These are phyloP conservation scores for Backusella westeae DNA, from an alignment of 192 early-diverging fungal species.

Conservation along the genomic window DNA sequence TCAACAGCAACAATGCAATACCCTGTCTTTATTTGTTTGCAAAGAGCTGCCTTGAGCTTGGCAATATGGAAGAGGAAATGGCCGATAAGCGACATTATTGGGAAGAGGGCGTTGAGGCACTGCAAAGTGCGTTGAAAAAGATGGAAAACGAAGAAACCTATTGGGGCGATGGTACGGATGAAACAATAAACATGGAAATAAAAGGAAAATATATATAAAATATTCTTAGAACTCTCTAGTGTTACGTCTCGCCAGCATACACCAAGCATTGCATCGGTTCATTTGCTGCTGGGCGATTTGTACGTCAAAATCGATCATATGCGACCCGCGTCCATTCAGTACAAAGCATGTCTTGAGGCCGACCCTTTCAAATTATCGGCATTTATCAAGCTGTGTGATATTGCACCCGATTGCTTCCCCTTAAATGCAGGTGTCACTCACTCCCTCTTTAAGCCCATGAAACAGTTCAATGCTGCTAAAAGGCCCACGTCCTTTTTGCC, in stretches of 20 bases:
- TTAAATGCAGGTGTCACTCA: not conserved
- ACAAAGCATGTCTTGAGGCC: conserved; percentile 9
- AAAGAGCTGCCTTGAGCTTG: conserved; percentile 22
- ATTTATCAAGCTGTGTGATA: conserved; percentile 27
- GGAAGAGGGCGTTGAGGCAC: not conserved
- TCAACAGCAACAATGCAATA: not conserved
- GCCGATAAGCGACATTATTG: not conserved
- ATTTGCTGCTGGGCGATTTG: conserved; percentile 18
- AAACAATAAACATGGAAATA: not conserved
- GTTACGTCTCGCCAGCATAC: conserved; percentile 18
- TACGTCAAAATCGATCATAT: conserved; percentile 25
- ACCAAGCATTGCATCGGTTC: conserved; percentile 23
- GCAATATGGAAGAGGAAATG: not conserved
- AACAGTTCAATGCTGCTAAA: not conserved
- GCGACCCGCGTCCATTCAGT: conserved; percentile 15
- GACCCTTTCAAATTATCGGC: conserved; percentile 27
- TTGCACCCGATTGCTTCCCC: conserved; percentile 24
- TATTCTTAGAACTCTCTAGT: conserved; percentile 21
- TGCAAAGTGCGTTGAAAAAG: not conserved
- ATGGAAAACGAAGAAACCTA: not conserved
- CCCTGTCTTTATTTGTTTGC: conserved; percentile 29
- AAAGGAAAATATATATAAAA: not conserved
- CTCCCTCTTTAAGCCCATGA: not conserved
- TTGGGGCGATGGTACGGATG: conserved; percentile 18
- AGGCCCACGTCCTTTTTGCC: not conserved